These are phyloP conservation scores for Nicotiana sylvestris DNA, from an alignment of 257 asterid species.

Conservation along the genomic window DNA sequence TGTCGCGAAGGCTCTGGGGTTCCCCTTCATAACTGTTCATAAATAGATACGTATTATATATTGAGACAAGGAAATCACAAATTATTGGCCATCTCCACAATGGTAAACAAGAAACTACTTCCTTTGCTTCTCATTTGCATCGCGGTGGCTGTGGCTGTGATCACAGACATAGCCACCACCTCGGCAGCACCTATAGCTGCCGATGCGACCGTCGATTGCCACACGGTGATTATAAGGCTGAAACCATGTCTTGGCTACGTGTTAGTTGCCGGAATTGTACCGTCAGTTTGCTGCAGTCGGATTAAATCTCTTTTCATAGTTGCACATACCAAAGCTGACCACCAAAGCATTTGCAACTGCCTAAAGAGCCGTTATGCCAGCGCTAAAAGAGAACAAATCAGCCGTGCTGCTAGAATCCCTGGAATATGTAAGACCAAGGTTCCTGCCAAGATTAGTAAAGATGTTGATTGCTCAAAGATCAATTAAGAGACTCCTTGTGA, in stretches of 20 bases:
- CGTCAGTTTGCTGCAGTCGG: not conserved
- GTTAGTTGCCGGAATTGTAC: not conserved
- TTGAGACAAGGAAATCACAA: not conserved
- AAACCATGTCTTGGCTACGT: constrained; percentile 11
- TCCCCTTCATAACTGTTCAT: too few species aligned
- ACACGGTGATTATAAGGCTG: not conserved
- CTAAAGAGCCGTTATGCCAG: not conserved
- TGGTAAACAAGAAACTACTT: not conserved
- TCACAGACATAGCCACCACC: not conserved
- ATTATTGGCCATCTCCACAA: not conserved
- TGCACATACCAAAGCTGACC: constrained; percentile 8
- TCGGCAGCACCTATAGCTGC: not conserved
- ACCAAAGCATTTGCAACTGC: constrained; percentile 7
- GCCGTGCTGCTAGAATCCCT: constrained; percentile 11
- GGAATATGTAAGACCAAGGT: not conserved
- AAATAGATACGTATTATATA: not conserved
- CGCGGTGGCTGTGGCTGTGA: not conserved
- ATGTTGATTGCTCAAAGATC: constrained; percentile 18
- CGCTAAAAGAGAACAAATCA: not conserved
- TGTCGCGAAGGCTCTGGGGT: too few species aligned
- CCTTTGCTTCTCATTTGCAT: not conserved
- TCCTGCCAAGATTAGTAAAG: not conserved
- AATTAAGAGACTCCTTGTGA: not conserved
- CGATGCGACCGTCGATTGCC: not conserved
- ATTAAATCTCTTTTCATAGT: not conserved